Percentiles rank a stretch among this genome's conserved stretches.
Conservation (phyloP, 176 grass and related monocot species). For the Poa pratensis region DNA sequence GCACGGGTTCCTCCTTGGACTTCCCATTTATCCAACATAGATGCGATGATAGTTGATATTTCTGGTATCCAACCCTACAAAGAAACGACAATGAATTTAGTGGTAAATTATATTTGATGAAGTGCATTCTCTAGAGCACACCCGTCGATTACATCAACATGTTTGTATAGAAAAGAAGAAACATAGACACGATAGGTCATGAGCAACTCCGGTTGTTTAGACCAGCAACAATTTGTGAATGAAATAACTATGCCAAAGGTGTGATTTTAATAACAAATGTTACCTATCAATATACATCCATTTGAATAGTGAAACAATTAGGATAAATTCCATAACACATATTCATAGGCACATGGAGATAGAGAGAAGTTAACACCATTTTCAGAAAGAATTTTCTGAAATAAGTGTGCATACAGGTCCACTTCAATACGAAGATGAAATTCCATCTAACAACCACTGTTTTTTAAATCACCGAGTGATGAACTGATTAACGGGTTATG, state of each 20-base stretch:
- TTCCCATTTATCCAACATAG: slow-evolving; percentile 79
- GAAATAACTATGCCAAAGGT: slow-evolving; percentile 2
- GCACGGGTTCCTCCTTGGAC: slow-evolving; percentile 22
- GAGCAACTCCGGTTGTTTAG: background rate
- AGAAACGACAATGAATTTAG: background rate
- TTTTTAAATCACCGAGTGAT: too few species aligned
- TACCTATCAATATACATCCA: background rate
- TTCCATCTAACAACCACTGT: too few species aligned
- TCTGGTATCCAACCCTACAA: slow-evolving; percentile 78
- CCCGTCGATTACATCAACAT: background rate
- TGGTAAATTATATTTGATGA: slow-evolving; percentile 18
- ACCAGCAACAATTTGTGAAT: background rate
- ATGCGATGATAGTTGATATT: slow-evolving; percentile 45
- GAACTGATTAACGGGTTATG: too few species aligned
- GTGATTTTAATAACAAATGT: background rate
- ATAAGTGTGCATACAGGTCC: background rate
- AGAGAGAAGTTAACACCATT: background rate
- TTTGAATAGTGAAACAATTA: too few species aligned
- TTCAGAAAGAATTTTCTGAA: background rate
- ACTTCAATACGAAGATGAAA: too few species aligned
- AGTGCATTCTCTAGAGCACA: background rate
- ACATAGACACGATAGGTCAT: background rate
- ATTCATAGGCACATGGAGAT: background rate
- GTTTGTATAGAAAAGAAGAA: slow-evolving; percentile 5
- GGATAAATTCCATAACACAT: background rate